A percentile compares a stretch with the other conserved stretches of the same genome.
These are phyloP conservation scores for Lycium barbarum DNA, from an alignment of 257 asterid genomes.

Conservation along the genomic window DNA sequence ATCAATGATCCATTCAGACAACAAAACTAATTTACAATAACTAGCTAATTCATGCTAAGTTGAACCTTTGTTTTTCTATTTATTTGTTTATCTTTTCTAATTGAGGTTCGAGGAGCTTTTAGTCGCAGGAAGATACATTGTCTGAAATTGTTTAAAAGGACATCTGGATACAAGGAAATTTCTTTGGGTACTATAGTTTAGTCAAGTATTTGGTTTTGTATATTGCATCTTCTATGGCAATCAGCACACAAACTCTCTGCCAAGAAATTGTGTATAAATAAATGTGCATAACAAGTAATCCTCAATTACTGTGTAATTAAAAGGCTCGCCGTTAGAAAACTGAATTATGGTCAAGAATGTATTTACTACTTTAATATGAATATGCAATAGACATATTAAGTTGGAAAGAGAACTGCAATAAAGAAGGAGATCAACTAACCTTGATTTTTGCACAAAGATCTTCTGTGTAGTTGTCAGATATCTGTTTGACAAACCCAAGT, in stretches of 20 bases:
- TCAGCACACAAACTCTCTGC: not conserved
- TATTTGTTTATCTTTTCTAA: not conserved
- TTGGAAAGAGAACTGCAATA: slow-evolving; percentile 2
- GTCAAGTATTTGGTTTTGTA: not conserved
- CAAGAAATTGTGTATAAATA: not conserved
- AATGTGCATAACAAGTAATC: not conserved
- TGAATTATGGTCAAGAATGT: slow-evolving; percentile 15
- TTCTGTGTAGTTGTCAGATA: slow-evolving; percentile 73
- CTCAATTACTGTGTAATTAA: not conserved
- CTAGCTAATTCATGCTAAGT: not conserved
- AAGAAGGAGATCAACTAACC: slow-evolving; percentile 52
- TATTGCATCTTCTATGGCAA: not conserved
- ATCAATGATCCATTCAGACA: not conserved
- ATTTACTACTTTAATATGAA: not conserved
- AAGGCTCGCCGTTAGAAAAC: not conserved
- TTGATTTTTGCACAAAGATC: slow-evolving; percentile 73
- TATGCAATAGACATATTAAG: not conserved
- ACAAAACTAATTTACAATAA: not conserved
- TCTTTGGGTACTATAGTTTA: not conserved
- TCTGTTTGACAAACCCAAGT: slow-evolving; percentile 47
- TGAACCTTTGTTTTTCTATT: not conserved
- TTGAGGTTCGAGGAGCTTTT: not conserved
- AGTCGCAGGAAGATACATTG: not conserved
- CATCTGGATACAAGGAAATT: not conserved
- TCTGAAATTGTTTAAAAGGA: not conserved